Conservation (phyloP, 768 basidiomycete genomes). For the Phylloporus arenicola region DNA sequence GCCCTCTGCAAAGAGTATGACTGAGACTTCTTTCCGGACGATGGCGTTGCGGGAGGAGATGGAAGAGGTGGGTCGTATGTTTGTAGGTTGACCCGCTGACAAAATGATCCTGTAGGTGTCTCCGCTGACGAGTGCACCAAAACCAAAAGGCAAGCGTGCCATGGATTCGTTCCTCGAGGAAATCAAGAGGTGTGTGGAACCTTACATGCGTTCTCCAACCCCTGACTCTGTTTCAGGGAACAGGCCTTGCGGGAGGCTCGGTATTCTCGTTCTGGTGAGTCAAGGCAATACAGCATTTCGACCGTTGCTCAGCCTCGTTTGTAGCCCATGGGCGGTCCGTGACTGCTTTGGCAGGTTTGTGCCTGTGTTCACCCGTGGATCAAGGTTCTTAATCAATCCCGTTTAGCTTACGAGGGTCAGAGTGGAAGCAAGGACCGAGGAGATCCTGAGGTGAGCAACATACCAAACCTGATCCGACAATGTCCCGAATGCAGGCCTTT, state of each 20-base stretch:
- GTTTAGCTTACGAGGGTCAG: slow-evolving; percentile 78
- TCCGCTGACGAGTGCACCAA: slow-evolving; percentile 53
- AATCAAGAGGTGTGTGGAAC: slow-evolving; percentile 71
- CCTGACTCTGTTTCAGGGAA: slow-evolving; percentile 52
- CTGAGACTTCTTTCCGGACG: slow-evolving; percentile 28
- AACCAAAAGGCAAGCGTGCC: slow-evolving; percentile 88
- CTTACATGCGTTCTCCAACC: neutral
- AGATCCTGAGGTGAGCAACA: slow-evolving; percentile 66
- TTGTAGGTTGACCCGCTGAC: neutral
- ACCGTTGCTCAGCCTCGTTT: slow-evolving; percentile 2
- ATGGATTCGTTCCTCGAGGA: slow-evolving; percentile 97
- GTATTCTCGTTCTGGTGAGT: slow-evolving; percentile 61
- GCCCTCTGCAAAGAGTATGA: slow-evolving; percentile 33
- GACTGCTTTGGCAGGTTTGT: slow-evolving; percentile 82
- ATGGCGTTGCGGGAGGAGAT: slow-evolving; percentile 30
- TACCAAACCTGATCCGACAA: neutral
- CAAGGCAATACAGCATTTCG: neutral
- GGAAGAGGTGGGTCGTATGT: slow-evolving; percentile 27
- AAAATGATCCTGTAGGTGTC: slow-evolving; percentile 39
- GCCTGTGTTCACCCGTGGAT: neutral
- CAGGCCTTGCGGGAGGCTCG: slow-evolving; percentile 89
- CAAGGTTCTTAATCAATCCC: slow-evolving; percentile 1
- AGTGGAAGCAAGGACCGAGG: slow-evolving; percentile 87
- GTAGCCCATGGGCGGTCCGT: slow-evolving; percentile 69
- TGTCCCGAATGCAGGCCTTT: slow-evolving; percentile 1